phyloP scores from a whole-genome alignment of 352 stramenopile species.

The Phytophthora constricta region DNA sequence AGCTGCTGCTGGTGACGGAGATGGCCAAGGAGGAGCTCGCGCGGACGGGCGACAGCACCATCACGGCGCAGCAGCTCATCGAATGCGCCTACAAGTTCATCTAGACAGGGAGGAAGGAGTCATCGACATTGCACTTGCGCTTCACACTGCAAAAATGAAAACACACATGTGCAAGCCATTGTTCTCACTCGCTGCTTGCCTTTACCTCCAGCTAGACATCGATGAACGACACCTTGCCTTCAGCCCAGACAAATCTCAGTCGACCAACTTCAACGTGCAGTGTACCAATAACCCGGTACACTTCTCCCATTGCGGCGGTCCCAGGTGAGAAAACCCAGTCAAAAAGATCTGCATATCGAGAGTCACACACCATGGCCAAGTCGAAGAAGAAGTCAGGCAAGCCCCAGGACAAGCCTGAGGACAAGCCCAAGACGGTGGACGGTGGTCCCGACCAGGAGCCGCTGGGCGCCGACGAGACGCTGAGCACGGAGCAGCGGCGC shows the following conservation, averaged over 20 bases:
- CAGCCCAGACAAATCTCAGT: too few relatives aligned
- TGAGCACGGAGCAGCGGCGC: slow-evolving; percentile 48
- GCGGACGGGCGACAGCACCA: slow-evolving; percentile 67
- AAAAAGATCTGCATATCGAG: slow-evolving; percentile 26
- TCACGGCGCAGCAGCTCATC: slow-evolving; percentile 81
- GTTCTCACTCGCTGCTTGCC: too few relatives aligned
- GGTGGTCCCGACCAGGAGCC: slow-evolving; percentile 45
- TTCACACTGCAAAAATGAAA: too few relatives aligned
- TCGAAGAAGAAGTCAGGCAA: slow-evolving; percentile 80
- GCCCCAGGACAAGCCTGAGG: slow-evolving; percentile 26
- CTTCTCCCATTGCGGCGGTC: background rate
- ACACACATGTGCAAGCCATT: too few relatives aligned
- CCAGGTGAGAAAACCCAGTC: slow-evolving; percentile 11
- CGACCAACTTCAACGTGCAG: too few relatives aligned
- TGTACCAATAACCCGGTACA: background rate
- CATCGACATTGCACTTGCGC: too few relatives aligned
- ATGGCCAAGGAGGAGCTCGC: slow-evolving; percentile 94
- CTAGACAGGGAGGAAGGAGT: slow-evolving; percentile 10
- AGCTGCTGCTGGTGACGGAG: slow-evolving; percentile 96
- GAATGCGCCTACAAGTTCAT: slow-evolving; percentile 87
- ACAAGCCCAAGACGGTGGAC: slow-evolving; percentile 29
- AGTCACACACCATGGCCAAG: background rate
- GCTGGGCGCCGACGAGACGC: slow-evolving; percentile 21
- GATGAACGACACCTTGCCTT: too few relatives aligned
- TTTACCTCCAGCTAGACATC: too few relatives aligned